phyloP scores from a whole-genome alignment of 2,329 filamentous ascomycete species.

The Fusarium pilosicola region DNA sequence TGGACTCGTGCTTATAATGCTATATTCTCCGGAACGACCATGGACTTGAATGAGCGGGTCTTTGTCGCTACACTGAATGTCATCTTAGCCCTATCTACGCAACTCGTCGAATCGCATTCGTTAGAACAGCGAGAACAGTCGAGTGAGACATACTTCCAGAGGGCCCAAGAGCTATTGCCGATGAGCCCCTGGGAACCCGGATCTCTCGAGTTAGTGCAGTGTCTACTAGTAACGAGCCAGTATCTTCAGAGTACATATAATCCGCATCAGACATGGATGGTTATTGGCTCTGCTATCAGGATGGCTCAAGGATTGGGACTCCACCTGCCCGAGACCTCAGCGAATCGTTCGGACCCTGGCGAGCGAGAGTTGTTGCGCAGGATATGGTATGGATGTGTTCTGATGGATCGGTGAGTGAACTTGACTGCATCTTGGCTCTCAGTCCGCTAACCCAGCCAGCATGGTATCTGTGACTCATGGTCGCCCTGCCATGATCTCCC shows the following conservation, averaged over 20 bases:
- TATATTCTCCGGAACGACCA: constrained; percentile 52
- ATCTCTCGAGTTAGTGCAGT: constrained; percentile 58
- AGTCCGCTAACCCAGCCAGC: constrained; percentile 20
- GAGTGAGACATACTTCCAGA: constrained; percentile 54
- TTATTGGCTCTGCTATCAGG: constrained; percentile 56
- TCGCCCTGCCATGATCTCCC: constrained; percentile 50
- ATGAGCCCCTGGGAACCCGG: constrained; percentile 56
- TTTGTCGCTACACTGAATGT: constrained; percentile 58
- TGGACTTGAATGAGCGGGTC: constrained; percentile 53
- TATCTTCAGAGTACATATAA: constrained; percentile 61
- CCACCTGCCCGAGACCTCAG: constrained; percentile 54
- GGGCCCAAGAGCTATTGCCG: constrained; percentile 55
- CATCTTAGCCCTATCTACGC: constrained; percentile 58
- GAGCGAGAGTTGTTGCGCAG: constrained; percentile 45
- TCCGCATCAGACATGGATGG: constrained; percentile 61
- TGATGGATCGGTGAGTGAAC: constrained; percentile 50
- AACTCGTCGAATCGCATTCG: constrained; percentile 54
- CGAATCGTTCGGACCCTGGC: constrained; percentile 24
- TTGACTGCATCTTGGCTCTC: rapidly evolving
- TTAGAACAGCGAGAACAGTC: constrained; percentile 53
- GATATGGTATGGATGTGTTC: constrained; percentile 52
- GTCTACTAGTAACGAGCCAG: constrained; percentile 57
- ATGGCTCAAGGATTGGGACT: constrained; percentile 59
- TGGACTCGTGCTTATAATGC: constrained; percentile 53
- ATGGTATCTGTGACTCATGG: constrained; percentile 52